Base-by-base conservation (phyloP, 2,329 filamentous ascomycete genomes). In the Coniochaeta sp. region DNA sequence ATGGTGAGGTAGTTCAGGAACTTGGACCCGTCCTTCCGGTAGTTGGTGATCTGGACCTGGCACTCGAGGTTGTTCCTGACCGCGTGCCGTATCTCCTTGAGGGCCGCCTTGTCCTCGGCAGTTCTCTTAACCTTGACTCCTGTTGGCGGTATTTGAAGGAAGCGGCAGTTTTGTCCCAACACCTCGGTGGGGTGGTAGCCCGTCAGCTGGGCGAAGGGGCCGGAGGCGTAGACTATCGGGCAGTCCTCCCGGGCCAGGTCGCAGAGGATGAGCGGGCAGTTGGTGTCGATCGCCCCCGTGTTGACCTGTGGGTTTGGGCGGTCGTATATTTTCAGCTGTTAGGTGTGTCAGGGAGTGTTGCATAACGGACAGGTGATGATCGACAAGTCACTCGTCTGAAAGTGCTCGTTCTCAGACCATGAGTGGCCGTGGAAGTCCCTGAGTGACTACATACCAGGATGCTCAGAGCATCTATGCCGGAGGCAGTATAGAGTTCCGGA, bases 1-100 rank as follows among this genome's bases (percentile, higher is more conserved):
- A 95, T 89, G n/a, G 86, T 89, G 50, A 95, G 73, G 12, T 91
- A 65, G 59, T 95, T 95, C 74, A 85, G 85, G 63, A 95, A 95
- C 0, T 77, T 77, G 59, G 89, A 79, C 0, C 91, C 90, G 49
- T 87, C 84, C 69, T 90, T 88, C 57, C 86, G 82, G 65, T 91
- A 95, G 64, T 95, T 95, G 63, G 86, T 84, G 13, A 95, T 65
- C 31, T 71, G 62, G 4, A 78, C 57, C 51, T 78, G 73, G 5
- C 79, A 60, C 61, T 82, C 79, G 26, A 62, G 53, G 38, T 71
- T 68, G 3, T 60, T 54, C n/a, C 70, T 65, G 20, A 81, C 63
- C 1, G 78, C 73, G 27, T 69, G 63, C 6, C 69, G 67, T 69
- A 82, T 73, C 38, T 56, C 81, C 31, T 80, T 72, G 4, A 89